Evolutionary conservation across 2,329 filamentous ascomycete species (phyloP).

Genomic region (Cladosporium sp.): DNA sequence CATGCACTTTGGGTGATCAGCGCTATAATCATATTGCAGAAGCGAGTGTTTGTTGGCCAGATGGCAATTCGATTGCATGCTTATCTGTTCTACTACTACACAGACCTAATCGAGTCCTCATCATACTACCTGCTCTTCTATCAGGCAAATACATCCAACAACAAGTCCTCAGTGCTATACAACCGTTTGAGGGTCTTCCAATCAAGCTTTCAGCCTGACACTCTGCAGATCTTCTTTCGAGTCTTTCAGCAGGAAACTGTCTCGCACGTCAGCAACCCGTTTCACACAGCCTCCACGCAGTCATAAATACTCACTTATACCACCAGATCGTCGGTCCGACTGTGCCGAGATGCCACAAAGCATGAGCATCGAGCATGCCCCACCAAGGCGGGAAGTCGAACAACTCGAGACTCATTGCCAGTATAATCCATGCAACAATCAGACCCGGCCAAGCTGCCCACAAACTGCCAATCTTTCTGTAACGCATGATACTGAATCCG

Average conservation of each 20-base stretch:
- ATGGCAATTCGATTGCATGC: neutral
- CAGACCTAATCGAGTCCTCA: no score
- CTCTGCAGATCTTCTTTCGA: slow-evolving; percentile 75
- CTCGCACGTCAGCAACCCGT: slow-evolving; percentile 10
- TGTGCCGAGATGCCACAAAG: slow-evolving; percentile 91
- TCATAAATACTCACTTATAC: slow-evolving; percentile 72
- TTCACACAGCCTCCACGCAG: neutral
- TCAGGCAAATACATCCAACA: no score
- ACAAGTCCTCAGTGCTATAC: neutral
- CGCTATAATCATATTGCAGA: no score
- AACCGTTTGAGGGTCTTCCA: neutral
- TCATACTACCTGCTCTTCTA: no score
- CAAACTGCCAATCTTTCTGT: slow-evolving; percentile 62
- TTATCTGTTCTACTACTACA: neutral
- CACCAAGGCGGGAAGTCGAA: slow-evolving; percentile 86
- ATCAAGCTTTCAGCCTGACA: slow-evolving; percentile 65
- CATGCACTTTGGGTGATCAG: neutral
- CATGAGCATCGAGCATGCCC: slow-evolving; percentile 86
- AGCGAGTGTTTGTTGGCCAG: no score
- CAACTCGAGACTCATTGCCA: slow-evolving; percentile 93
- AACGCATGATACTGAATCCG: slow-evolving; percentile 73
- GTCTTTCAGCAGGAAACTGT: slow-evolving; percentile 81
- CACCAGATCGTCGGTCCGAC: slow-evolving; percentile 82
- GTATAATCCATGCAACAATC: slow-evolving; percentile 84
- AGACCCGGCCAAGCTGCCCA: slow-evolving; percentile 91